Conservation (phyloP, 106 monocot species). For the Dioscorea dumetorum region DNA sequence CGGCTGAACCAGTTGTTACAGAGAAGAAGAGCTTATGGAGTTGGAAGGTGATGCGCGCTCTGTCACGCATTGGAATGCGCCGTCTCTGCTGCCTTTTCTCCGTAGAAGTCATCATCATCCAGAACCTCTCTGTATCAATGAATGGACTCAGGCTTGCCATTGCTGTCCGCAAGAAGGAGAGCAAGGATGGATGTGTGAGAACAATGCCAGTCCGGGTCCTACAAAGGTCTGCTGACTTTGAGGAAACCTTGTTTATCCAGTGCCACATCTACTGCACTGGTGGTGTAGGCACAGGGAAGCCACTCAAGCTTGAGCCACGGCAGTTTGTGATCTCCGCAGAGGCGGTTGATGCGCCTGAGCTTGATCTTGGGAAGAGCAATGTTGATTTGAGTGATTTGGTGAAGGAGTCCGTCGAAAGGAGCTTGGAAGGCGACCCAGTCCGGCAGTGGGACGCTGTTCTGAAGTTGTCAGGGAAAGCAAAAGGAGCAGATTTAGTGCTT, state of each 20-base stretch:
- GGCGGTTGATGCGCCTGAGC: slow-evolving; percentile 76
- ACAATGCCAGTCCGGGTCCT: slow-evolving; percentile 83
- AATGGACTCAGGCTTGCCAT: slow-evolving; percentile 83
- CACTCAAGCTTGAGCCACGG: slow-evolving; percentile 62
- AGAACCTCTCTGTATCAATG: slow-evolving; percentile 68
- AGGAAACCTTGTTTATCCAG: slow-evolving; percentile 78
- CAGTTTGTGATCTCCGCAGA: slow-evolving; percentile 45
- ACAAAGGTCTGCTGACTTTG: slow-evolving; percentile 73
- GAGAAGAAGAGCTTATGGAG: slow-evolving; percentile 83
- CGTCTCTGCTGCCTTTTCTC: slow-evolving; percentile 73
- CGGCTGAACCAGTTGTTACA: too few relatives aligned
- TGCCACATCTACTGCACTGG: slow-evolving; percentile 85
- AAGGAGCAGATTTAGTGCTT: slow-evolving; percentile 65
- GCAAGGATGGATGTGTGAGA: slow-evolving; percentile 65
- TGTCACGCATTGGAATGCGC: slow-evolving; percentile 79
- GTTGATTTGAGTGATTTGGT: slow-evolving; percentile 73
- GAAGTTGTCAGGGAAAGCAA: slow-evolving; percentile 71
- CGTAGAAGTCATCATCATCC: slow-evolving; percentile 56
- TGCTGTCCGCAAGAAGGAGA: slow-evolving; percentile 81
- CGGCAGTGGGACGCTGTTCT: slow-evolving; percentile 65
- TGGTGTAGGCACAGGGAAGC: slow-evolving; percentile 52
- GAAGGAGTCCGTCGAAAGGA: slow-evolving; percentile 75
- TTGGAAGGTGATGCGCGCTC: slow-evolving; percentile 78
- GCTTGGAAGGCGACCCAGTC: slow-evolving; percentile 42
- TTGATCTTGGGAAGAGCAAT: slow-evolving; percentile 51